Conservation (phyloP, 495 filamentous ascomycete genomes). For the Astrothelium subdiscretum region DNA sequence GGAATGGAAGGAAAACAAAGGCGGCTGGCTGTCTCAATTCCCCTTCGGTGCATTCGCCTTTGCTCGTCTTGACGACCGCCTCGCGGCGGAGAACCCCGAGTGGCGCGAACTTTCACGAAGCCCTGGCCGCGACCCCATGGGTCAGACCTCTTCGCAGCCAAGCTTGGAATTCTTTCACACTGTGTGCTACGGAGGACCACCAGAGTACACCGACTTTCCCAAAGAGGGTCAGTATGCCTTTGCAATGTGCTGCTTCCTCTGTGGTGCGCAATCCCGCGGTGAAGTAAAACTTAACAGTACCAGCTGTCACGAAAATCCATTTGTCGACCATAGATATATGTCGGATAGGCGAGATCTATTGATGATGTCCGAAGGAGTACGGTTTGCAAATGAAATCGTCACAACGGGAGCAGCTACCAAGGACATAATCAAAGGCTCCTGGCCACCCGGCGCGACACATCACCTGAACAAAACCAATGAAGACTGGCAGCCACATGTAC, state of each 20-base stretch:
- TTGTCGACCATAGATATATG: slow-evolving; percentile 41
- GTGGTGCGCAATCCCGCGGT: slow-evolving; percentile 26
- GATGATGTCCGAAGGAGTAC: slow-evolving; percentile 39
- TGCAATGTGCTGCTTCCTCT: slow-evolving; percentile 25
- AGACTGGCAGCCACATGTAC: slow-evolving; percentile 38
- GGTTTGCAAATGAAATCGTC: slow-evolving; percentile 43
- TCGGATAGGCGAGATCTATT: slow-evolving; percentile 38
- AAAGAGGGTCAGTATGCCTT: slow-evolving; percentile 34
- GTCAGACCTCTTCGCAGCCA: slow-evolving; percentile 35
- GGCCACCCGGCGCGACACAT: slow-evolving; percentile 36
- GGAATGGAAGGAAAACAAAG: slow-evolving; percentile 39
- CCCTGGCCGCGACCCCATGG: slow-evolving; percentile 42
- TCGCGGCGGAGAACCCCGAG: slow-evolving; percentile 29
- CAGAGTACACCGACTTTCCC: slow-evolving; percentile 38
- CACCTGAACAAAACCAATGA: slow-evolving; percentile 37
- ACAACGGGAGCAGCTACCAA: slow-evolving; percentile 41
- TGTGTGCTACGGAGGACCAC: slow-evolving; percentile 42
- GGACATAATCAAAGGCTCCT: slow-evolving; percentile 43
- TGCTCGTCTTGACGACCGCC: slow-evolving; percentile 39
- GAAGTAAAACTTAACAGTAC: slow-evolving; percentile 28
- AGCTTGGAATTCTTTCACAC: slow-evolving; percentile 43
- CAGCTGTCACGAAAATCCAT: slow-evolving; percentile 31
- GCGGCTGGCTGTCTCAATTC: slow-evolving; percentile 39
- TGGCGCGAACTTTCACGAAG: slow-evolving; percentile 32
- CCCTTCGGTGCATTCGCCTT: slow-evolving; percentile 45